Evolutionary conservation across 306 rosid species (phyloP), one percentile per base, ranked within the genome.

Genomic region (Cajanus cajan): DNA sequence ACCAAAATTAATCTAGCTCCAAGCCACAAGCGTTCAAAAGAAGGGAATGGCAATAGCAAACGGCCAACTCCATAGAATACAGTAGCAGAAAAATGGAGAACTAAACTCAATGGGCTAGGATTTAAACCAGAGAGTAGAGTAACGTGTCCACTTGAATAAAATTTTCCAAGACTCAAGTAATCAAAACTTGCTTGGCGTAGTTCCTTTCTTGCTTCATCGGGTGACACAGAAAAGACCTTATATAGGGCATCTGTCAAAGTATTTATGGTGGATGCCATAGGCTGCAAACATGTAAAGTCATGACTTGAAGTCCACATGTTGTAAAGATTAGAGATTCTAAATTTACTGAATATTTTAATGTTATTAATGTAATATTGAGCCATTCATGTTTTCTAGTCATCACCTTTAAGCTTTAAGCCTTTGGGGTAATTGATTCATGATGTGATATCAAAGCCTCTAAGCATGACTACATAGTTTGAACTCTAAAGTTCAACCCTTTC

Each of bases 11-110:
- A 39, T 84, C 91, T 79, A 21, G 80, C 90, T 57, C 90, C 91
- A 57, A 86, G 71, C 91, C 91, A 81, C 7, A 88, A 18, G 33
- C 91, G 88, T 74, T 79, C 68, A 2, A 64, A 86, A 3, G 94
- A 90, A 69, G 92, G 97, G 79, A 87, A 88, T 50, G 97, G 93
- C 28, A 90, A 75, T 18, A 92, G 77, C 70, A 92, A 75, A 72
- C 91, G 88, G 2, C 88, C 89, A 77, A 88, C 89, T 12, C 94
- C 94, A 16, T 90, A 92, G 33, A 92, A 39, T 11, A 89, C 94
- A 36, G 90, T 90, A 4, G 93, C 86, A 77, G 87, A 90, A 86
- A 92, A 90, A 66, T 92, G 97, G 34, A 87, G 87, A 76, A 92
- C 86, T 71, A 92, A 85, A 74, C 85, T 85, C 22, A 83, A 39